Evolutionary conservation across 768 basidiomycete genomes (phyloP).

Genomic region (Boletus sensibilis): DNA sequence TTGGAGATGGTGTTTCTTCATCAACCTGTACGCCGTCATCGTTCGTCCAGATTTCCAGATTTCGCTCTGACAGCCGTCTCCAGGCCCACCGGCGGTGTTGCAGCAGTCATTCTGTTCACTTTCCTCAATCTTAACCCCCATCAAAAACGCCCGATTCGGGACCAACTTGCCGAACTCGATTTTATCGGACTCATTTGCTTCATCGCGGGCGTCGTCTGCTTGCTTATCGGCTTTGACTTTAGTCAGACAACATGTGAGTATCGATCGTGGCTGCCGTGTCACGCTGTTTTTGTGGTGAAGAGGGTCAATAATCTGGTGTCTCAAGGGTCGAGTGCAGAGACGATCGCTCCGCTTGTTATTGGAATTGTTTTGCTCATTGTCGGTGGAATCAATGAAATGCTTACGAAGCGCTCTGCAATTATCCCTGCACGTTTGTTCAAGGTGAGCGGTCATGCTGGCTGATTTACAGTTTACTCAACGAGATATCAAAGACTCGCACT

Average conservation of each 20-base stretch:
- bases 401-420: constrained; percentile 65
- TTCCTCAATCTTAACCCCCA: constrained; percentile 83
- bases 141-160: constrained; percentile 50
- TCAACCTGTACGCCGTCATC: constrained; percentile 56
- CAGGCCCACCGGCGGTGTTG: constrained; percentile 73
- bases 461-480: not conserved
- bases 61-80: not conserved
- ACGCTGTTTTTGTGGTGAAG: not conserved
- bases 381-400: constrained; percentile 56
- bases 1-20: constrained; percentile 86
- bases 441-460: constrained; percentile 33
- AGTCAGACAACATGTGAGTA: constrained; percentile 65
- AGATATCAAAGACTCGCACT: constrained; percentile 59
- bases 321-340: constrained; percentile 56
- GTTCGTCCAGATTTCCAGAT: not conserved
- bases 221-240: constrained; percentile 72
- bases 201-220: constrained; percentile 60
- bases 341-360: constrained; percentile 61
- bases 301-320: not conserved
- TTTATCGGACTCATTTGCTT: constrained; percentile 65
- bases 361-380: constrained; percentile 53
- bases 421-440: constrained; percentile 74
- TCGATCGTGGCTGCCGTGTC: not conserved
- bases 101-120: constrained; percentile 59
- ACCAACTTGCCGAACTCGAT: constrained; percentile 69